Base-by-base conservation (phyloP, 1,139 yeast genomes). In the Lodderomyces orthopsilosis region DNA sequence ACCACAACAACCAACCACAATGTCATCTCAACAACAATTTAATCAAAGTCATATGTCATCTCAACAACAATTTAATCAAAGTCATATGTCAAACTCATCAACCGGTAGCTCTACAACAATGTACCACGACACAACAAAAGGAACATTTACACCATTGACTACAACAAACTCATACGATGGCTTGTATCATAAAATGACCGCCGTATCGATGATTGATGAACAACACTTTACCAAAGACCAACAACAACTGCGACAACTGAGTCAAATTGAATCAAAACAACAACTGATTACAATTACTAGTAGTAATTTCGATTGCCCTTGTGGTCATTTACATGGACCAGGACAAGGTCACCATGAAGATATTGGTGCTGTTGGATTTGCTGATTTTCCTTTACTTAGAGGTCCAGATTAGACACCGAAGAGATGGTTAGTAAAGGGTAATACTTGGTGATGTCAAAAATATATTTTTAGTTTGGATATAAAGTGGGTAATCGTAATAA, bases 241-340 rank as follows among this genome's bases (percentile, higher is more conserved):
- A 15, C 27, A 35, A 22, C 19, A 18, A 15, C 26, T 19, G 15
- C 28, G 14, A 24, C 26, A 19, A 17, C 17, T 23, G 36, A 24
- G 14, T 13, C 26, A 24, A 10, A 41, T 34, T 27, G 39, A 41
- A 26, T 32, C 37, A 8, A 13, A 32, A 35, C 17, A 5, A 14
- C 26, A 15, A 28, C 35, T 4, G 28, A 18, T 23, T 19, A 37
- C 28, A 53, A 49, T 14, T 14, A n/a, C 13, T n/a, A 32, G n/a
- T 30, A n/a, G 13, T 2, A 15, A 14, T 13, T 32, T 14, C 21
- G 57, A 51, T 37, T 67, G 73, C 48, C 62, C 65, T 1, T 67
- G 73, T 52, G 72, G 72, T 4, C 54, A 59, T 44, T 50, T 67
- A 35, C 73, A 67, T 46, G 72, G 72, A 1, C 68, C 70, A 2